Evolutionary conservation across 805 yeast species (phyloP), one percentile per base, ranked within the genome.

Genomic region (Yamadazyma paraphyllophila): DNA sequence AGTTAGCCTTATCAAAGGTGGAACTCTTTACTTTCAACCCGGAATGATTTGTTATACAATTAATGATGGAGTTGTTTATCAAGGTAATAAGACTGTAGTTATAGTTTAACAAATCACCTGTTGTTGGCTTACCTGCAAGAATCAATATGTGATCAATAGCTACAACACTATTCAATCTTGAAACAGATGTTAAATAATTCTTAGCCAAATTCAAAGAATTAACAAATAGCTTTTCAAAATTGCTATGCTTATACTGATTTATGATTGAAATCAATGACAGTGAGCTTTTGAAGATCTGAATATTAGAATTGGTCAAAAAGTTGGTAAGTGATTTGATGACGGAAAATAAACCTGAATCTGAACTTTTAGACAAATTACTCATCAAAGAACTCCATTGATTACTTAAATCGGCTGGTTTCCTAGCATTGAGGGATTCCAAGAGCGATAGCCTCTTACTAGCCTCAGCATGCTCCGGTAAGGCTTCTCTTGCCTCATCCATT

Each of bases 341-440:
- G 7, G 43, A 33, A 3, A 51, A 16, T 10, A 51, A 42, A 30
- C 39, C 45, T 4, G 49, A 46, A 15, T 41, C 43, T 5, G 36
- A 41, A 14, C 27, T 41, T 25, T 41, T 46, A 3, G 45, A 46
- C 6, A 51, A 33, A 27, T 43, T 47, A 5, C 42, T 30, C 42
- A 51, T 39, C 27, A 51, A 36, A 7, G 52, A 47, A 16, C 42
- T 39, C 13, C 70, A 53, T 44, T 69, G 73, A 0, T 71, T 60
- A 33, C 58, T 60, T 29, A 55, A 51, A 35, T 46, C 46, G 4
- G 17, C 37, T 6, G 49, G 38, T 12, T 39, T 44, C 16, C 32
- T 34, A 3, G 17, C n/a, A 17, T n/a, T 39, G 2, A 44, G 38
- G 2, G 44, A 35, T 4, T 44, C 47, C 7, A 44, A 26, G 10